A percentile compares a stretch with the other conserved stretches of the same genome.
phyloP scores from a whole-genome alignment of 495 filamentous ascomycete species.

The Aspergillus bertholletiae region DNA sequence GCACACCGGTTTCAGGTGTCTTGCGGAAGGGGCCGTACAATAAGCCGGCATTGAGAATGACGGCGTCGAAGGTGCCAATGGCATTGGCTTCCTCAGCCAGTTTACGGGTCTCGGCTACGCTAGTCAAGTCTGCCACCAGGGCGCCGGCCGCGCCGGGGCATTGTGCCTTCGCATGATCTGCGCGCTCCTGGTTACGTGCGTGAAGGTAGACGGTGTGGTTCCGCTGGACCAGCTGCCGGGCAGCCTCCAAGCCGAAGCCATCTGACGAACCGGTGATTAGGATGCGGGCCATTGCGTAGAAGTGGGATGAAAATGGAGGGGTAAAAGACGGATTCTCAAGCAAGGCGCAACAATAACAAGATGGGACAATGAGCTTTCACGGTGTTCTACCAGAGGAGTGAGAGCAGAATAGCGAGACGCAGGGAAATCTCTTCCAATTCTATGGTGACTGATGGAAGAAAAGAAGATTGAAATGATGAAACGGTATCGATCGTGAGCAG shows the following conservation, averaged over 20 bases:
- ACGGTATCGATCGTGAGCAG: background rate
- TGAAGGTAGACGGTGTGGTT: slow-evolving; percentile 21
- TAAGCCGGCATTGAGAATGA: slow-evolving; percentile 19
- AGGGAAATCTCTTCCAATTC: background rate
- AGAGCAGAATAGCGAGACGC: background rate
- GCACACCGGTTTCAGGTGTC: slow-evolving; percentile 12
- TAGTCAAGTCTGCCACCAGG: slow-evolving; percentile 18
- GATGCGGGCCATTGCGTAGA: slow-evolving; percentile 11
- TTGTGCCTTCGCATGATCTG: slow-evolving; percentile 9
- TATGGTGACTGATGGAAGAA: background rate
- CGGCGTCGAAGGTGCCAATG: slow-evolving; percentile 16
- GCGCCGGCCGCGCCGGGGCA: slow-evolving; percentile 20
- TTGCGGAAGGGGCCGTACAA: slow-evolving; percentile 15
- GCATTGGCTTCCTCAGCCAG: slow-evolving; percentile 19
- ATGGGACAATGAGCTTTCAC: background rate
- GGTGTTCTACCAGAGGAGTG: background rate
- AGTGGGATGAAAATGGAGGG: background rate
- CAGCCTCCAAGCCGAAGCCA: slow-evolving; percentile 16
- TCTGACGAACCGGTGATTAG: slow-evolving; percentile 17
- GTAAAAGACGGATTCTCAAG: background rate
- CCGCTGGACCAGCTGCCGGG: slow-evolving; percentile 11
- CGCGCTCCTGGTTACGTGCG: slow-evolving; percentile 16
- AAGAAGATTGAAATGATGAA: background rate
- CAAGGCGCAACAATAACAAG: background rate
- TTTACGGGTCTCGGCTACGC: slow-evolving; percentile 11